Evolutionary conservation across 495 filamentous ascomycete species (phyloP), one percentile per base, ranked within the genome.

Genomic region (Aspergillus biplanus): DNA sequence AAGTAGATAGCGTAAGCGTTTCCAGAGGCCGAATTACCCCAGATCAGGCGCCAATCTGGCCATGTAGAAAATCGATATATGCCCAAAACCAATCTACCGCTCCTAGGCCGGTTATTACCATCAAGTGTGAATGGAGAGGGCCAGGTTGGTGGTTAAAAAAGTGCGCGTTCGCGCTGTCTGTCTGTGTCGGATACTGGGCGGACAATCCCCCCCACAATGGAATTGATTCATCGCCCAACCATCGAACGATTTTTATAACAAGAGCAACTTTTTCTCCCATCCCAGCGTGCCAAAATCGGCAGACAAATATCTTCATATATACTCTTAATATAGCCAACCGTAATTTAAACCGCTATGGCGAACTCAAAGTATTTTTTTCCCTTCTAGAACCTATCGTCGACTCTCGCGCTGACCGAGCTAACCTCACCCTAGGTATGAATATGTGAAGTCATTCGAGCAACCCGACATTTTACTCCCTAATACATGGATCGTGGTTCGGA

Each of bases 401-500:
- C 4, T 64, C 6, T 3, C 16, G 15, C 6, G 18, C 18, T 42
- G 32, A 33, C 16, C 52, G 65, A 57, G 67, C 54, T 63, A 48
- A 57, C 61, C 31, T 44, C 47, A 21, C 58, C 52, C 18, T 27
- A 89, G 92, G 72, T 99, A 89, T 73, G 95, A 96, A 80, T 97
- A 98, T 73, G 95, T 97, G 65, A 90, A 90, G 69, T 73, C 80
- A 35, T 97, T 97, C 69, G 95, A 99, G 82, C 90, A 90, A 72
- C 75, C 85, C 5, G 90, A 96, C 69, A 75, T 75, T 32, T 79
- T 98, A 47, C 87, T 97, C 5, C 92, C 89, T 32, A 94, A 93
- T 65, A 97, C 94, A 9, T 99, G 91, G 91, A 88, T 97, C 47
- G 90, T 98, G 8, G 86, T 99, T 58, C 87, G 95, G 52, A 87